A percentile compares a stretch with the other conserved stretches of the same genome.
These are phyloP conservation scores for Pichia sp. DNA, from an alignment of 1,139 yeast species.

Conservation along the genomic window DNA sequence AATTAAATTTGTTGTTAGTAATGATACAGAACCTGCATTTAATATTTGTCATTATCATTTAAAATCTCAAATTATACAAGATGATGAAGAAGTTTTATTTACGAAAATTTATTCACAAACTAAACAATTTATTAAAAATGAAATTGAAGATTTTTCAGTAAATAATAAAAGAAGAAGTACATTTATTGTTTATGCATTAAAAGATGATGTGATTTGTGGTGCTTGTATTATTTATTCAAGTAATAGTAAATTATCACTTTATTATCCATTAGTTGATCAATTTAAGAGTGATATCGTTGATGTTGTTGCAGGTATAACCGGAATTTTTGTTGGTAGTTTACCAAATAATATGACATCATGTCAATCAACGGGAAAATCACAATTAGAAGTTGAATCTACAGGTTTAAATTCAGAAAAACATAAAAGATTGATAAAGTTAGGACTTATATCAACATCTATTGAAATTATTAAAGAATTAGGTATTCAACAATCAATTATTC, in stretches of 20 bases:
- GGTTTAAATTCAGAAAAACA: background rate
- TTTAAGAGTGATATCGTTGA: slow-evolving; percentile 5
- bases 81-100: slow-evolving; percentile 22
- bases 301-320: slow-evolving; percentile 49
- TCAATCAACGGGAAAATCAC: slow-evolving; percentile 30
- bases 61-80: slow-evolving; percentile 3
- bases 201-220: slow-evolving; percentile 55
- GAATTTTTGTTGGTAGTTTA: slow-evolving; percentile 47
- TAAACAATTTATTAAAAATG: slow-evolving; percentile 12
- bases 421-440: slow-evolving; percentile 36
- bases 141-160: background rate
- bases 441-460: slow-evolving; percentile 55
- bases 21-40: slow-evolving; percentile 8
- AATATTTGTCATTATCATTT: slow-evolving; percentile 31
- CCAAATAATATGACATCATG: slow-evolving; percentile 18
- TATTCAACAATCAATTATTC: slow-evolving; percentile 14
- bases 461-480: slow-evolving; percentile 40
- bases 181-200: slow-evolving; percentile 44
- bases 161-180: slow-evolving; percentile 7
- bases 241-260: slow-evolving; percentile 41
- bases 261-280: slow-evolving; percentile 43
- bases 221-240: slow-evolving; percentile 49
- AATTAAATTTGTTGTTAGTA: slow-evolving; percentile 32
- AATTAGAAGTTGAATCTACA: slow-evolving; percentile 33
- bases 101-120: slow-evolving; percentile 29